These are phyloP conservation scores for Phytophthora fragariae DNA, from an alignment of 352 stramenopile species.

Conservation along the genomic window DNA sequence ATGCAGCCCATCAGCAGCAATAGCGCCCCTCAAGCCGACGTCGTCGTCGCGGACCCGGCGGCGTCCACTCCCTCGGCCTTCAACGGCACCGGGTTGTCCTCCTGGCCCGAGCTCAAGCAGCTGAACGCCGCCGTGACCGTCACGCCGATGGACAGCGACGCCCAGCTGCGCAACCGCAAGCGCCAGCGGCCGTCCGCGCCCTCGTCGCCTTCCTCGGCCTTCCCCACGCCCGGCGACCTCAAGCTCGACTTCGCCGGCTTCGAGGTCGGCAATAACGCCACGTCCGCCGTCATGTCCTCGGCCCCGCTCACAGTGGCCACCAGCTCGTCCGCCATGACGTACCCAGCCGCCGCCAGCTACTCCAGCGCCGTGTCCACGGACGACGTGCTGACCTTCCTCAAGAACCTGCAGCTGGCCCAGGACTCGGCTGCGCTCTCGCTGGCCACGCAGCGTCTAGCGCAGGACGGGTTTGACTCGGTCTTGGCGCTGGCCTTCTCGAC, in stretches of 20 bases:
- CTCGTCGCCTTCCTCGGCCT: conserved; percentile 21
- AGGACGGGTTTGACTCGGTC: conserved; percentile 72
- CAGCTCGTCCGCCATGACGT: conserved; percentile 28
- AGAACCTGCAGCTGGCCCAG: conserved; percentile 51
- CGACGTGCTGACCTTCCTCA: conserved; percentile 62
- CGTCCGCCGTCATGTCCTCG: conserved; percentile 20
- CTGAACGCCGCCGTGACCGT: conserved; percentile 39
- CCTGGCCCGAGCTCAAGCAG: conserved; percentile 46
- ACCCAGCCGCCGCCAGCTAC: conserved; percentile 26
- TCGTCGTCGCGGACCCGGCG: conserved; percentile 24
- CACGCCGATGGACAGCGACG: conserved; percentile 39
- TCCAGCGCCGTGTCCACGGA: conserved; percentile 12
- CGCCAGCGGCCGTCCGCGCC: conserved; percentile 33
- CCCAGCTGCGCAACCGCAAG: conserved; percentile 48
- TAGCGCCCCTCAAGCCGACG: conserved; percentile 8
- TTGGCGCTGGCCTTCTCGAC: conserved; percentile 60
- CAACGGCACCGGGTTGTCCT: conserved; percentile 12
- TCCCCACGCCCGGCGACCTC: conserved; percentile 54
- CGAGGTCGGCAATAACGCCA: conserved; percentile 38
- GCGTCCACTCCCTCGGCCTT: conserved; percentile 8
- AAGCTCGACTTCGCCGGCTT: conserved; percentile 73
- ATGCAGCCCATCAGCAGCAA: conserved; percentile 31
- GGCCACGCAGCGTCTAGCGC: conserved; percentile 46
- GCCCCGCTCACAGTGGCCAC: conserved; percentile 21
- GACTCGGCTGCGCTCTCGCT: conserved; percentile 43